A percentile compares a stretch with the other conserved stretches of the same genome.
Evolutionary conservation across 306 rosid species (phyloP).

Genomic region (Citrullus amarus): DNA sequence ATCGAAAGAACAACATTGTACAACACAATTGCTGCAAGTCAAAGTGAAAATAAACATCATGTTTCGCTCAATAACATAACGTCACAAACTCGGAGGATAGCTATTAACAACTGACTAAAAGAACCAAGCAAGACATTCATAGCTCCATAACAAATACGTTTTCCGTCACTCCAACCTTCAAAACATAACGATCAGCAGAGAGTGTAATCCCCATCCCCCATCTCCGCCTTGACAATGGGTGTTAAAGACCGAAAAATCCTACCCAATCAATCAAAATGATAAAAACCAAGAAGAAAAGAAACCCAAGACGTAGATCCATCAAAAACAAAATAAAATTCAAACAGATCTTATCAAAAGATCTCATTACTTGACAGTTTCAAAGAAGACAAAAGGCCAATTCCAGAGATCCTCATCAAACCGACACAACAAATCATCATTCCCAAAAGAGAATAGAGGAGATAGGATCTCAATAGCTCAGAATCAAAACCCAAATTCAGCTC

Average conservation of each 20-base stretch:
- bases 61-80: neutral
- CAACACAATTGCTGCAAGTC: neutral
- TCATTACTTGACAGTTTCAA: neutral
- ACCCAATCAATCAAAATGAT: neutral
- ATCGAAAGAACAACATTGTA: neutral
- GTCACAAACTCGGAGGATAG: neutral
- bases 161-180: neutral
- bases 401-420: neutral
- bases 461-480: constrained; percentile 34
- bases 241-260: neutral
- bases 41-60: neutral
- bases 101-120: neutral
- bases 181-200: neutral
- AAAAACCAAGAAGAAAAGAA: neutral
- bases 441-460: constrained; percentile 2
- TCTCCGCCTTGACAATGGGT: neutral
- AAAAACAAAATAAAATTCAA: neutral
- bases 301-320: neutral
- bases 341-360: constrained; percentile 34
- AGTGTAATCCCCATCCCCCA: neutral
- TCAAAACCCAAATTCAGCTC: neutral
- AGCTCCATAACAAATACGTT: neutral
- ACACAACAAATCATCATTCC: neutral
- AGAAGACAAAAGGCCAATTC: neutral
- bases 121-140: neutral